phyloP scores from a whole-genome alignment of 441 rosid genomes.

The Geranium incanum region DNA sequence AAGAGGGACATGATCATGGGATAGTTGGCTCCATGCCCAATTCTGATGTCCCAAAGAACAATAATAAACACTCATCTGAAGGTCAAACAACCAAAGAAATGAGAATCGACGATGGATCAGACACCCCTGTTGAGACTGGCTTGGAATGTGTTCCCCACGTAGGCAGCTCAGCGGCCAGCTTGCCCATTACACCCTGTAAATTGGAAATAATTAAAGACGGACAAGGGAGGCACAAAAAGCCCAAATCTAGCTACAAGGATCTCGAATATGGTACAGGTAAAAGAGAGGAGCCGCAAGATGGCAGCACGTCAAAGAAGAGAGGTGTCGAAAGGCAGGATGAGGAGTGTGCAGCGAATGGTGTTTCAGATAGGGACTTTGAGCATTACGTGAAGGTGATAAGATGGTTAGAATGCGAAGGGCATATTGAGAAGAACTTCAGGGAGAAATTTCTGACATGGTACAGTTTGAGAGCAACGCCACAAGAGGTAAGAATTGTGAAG shows the following conservation, averaged over 20 bases:
- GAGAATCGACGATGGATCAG: slow-evolving; percentile 37
- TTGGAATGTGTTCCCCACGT: slow-evolving; percentile 37
- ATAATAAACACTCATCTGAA: slow-evolving; percentile 27
- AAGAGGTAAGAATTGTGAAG: slow-evolving; percentile 73
- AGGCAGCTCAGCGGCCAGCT: slow-evolving; percentile 40
- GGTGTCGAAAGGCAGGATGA: slow-evolving; percentile 40
- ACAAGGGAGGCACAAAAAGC: slow-evolving; percentile 41
- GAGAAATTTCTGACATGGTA: slow-evolving; percentile 96
- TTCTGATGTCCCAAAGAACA: slow-evolving; percentile 29
- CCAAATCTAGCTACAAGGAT: slow-evolving; percentile 43
- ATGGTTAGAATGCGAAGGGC: slow-evolving; percentile 74
- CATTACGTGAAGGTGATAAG: slow-evolving; percentile 66
- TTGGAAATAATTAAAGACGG: slow-evolving; percentile 48
- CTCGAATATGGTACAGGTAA: slow-evolving; percentile 34
- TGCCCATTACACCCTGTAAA: slow-evolving; percentile 79
- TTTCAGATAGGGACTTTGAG: slow-evolving; percentile 58
- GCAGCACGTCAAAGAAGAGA: slow-evolving; percentile 52
- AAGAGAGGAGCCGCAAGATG: slow-evolving; percentile 50
- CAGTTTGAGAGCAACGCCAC: slow-evolving; percentile 70
- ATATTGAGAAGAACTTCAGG: slow-evolving; percentile 77
- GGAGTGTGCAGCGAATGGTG: slow-evolving; percentile 35
- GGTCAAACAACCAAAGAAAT: slow-evolving; percentile 33
- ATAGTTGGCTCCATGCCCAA: slow-evolving; percentile 24
- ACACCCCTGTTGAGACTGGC: slow-evolving; percentile 33
- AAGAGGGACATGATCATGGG: slow-evolving; percentile 26